A percentile compares a stretch with the other conserved stretches of the same genome.
Evolutionary conservation across 2,329 filamentous ascomycete species (phyloP).

Genomic region (Botrytis galanthina): DNA sequence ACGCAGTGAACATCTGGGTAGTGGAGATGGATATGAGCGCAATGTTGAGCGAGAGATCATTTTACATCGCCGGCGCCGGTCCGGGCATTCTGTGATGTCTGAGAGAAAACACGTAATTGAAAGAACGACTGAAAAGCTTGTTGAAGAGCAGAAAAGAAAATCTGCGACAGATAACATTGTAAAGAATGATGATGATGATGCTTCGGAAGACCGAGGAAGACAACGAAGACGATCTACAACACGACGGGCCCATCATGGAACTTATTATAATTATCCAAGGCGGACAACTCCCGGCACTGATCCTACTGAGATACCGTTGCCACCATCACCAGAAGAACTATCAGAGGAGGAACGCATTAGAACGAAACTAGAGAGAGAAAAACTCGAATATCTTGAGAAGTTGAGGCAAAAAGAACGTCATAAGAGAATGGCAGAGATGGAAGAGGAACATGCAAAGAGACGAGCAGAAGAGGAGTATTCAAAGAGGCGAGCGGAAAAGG

Average conservation of each 20-base stretch:
- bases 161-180: neutral
- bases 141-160: neutral
- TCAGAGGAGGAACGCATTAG: neutral
- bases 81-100: too few species aligned
- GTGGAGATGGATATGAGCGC: neutral
- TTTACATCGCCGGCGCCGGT: neutral
- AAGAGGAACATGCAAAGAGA: neutral
- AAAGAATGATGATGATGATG: neutral
- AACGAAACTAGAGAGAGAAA: neutral
- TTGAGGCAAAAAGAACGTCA: neutral
- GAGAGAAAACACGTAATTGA: neutral
- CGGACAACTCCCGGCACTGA: neutral
- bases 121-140: neutral
- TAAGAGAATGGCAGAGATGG: neutral
- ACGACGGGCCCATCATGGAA: neutral
- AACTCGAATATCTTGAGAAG: neutral
- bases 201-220: neutral
- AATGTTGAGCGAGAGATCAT: neutral
- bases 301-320: neutral
- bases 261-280: neutral
- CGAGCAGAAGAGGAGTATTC: neutral
- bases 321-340: neutral
- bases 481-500: neutral
- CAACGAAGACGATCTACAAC: neutral
- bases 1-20: neutral